A percentile compares a stretch with the other conserved stretches of the same genome.
Conservation (phyloP, 139 green algal genomes). For the Volvox reticuliferus region DNA sequence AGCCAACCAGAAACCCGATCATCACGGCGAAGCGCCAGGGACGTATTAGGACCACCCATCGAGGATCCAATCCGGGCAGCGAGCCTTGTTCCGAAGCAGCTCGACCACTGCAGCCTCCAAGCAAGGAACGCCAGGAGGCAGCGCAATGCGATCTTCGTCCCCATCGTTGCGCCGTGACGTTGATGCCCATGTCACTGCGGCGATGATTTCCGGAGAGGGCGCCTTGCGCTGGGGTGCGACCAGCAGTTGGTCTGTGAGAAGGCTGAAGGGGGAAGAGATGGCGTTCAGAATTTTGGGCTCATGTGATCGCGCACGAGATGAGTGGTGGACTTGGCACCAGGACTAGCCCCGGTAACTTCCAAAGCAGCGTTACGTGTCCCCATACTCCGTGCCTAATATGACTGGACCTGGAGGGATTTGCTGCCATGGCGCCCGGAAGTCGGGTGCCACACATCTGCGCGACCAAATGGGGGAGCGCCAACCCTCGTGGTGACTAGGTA, state of each 20-base stretch:
- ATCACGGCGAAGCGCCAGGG: conserved; percentile 5
- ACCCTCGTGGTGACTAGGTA: too few relatives aligned
- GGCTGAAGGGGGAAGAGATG: not conserved
- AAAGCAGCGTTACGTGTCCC: not conserved
- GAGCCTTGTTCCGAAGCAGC: not conserved
- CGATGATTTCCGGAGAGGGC: conserved; percentile 15
- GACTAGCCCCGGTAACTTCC: not conserved
- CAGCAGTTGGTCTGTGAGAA: conserved; percentile 25
- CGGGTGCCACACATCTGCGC: too few relatives aligned
- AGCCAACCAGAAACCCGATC: conserved; percentile 28
- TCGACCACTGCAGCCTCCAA: conserved; percentile 52
- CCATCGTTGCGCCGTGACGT: not conserved
- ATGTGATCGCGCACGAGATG: not conserved
- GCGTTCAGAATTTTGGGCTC: not conserved
- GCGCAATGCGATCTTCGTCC: conserved; percentile 36
- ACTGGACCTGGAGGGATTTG: not conserved
- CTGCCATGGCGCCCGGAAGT: not conserved
- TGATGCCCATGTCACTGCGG: not conserved
- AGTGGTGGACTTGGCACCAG: not conserved
- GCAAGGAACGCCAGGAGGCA: not conserved
- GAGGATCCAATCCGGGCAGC: conserved; percentile 25
- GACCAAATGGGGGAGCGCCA: too few relatives aligned
- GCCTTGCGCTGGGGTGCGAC: conserved; percentile 39
- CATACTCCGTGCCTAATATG: not conserved
- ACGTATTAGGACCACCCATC: conserved; percentile 57